Evolutionary conservation across 371 early-diverging fungal genomes (phyloP).

Genomic region (Aphelidium insulamus): DNA sequence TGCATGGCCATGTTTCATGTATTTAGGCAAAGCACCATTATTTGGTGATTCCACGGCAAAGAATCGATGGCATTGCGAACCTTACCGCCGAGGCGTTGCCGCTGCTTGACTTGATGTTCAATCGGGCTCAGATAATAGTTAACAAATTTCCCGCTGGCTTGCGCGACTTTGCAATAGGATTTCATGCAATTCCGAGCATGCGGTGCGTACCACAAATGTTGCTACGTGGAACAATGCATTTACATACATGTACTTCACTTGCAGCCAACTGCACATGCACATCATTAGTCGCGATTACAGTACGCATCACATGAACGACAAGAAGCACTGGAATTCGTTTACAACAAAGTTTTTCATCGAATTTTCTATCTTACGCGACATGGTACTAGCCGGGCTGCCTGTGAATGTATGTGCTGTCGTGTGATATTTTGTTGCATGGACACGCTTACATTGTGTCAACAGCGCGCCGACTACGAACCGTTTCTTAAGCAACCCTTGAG

Average conservation of each 20-base stretch:
- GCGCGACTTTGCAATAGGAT: constrained; percentile 22
- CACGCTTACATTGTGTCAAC: too few relatives aligned
- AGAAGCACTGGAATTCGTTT: constrained; percentile 37
- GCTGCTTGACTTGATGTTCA: constrained; percentile 4
- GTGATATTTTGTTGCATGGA: too few relatives aligned
- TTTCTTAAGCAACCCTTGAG: too few relatives aligned
- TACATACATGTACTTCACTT: neutral
- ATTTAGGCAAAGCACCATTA: constrained; percentile 13
- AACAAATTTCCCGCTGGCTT: neutral
- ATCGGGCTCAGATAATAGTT: constrained; percentile 2
- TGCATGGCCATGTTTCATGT: neutral
- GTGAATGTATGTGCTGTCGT: too few relatives aligned
- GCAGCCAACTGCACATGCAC: constrained; percentile 32
- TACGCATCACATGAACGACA: constrained; percentile 17
- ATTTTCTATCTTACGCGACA: too few relatives aligned
- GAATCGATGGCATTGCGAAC: constrained; percentile 10
- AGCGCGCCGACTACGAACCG: too few relatives aligned
- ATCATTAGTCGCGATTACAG: constrained; percentile 30
- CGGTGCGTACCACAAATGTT: constrained; percentile 6
- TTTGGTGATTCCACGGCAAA: constrained; percentile 18
- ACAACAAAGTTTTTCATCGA: constrained; percentile 22
- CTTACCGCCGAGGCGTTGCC: constrained; percentile 8
- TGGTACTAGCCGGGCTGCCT: too few relatives aligned
- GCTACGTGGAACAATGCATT: neutral
- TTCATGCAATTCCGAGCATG: constrained; percentile 33